Conservation (phyloP, 2,329 filamentous ascomycete genomes). For the Aspergillus caelatus region DNA sequence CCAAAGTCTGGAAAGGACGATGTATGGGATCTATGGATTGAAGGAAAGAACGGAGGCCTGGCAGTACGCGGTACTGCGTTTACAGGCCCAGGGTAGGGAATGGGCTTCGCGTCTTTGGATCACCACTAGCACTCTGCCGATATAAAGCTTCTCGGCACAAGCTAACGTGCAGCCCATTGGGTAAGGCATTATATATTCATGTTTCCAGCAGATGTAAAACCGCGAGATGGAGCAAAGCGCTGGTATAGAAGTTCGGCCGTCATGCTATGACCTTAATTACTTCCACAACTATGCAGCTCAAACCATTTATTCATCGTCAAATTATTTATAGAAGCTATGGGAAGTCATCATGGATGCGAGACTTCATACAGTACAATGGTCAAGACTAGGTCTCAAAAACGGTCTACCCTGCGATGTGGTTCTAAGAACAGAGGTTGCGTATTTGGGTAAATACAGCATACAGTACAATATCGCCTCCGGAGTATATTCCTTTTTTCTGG, state of each 20-base stretch:
- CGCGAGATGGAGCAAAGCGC: background rate
- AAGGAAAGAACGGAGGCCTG: constrained; percentile 62
- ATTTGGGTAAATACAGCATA: background rate
- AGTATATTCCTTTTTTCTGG: too few species aligned
- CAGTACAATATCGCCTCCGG: too few species aligned
- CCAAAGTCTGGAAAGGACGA: constrained; percentile 46
- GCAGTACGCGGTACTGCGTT: constrained; percentile 62
- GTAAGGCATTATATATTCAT: background rate
- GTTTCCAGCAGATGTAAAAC: background rate
- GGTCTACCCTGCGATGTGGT: background rate
- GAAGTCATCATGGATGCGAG: background rate
- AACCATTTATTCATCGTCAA: background rate
- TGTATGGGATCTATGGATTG: constrained; percentile 68
- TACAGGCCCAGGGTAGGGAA: constrained; percentile 13
- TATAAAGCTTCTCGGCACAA: background rate
- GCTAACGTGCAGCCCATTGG: background rate
- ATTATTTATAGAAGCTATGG: background rate
- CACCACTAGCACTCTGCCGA: background rate
- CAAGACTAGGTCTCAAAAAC: background rate
- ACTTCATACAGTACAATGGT: background rate
- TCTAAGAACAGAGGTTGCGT: background rate
- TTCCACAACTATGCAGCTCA: background rate
- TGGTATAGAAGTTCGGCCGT: background rate
- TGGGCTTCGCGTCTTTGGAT: background rate
- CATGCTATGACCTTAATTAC: background rate